These are phyloP conservation scores for Sphaerulina vaccinii DNA, from an alignment of 2,329 filamentous ascomycete genomes.

Conservation along the genomic window DNA sequence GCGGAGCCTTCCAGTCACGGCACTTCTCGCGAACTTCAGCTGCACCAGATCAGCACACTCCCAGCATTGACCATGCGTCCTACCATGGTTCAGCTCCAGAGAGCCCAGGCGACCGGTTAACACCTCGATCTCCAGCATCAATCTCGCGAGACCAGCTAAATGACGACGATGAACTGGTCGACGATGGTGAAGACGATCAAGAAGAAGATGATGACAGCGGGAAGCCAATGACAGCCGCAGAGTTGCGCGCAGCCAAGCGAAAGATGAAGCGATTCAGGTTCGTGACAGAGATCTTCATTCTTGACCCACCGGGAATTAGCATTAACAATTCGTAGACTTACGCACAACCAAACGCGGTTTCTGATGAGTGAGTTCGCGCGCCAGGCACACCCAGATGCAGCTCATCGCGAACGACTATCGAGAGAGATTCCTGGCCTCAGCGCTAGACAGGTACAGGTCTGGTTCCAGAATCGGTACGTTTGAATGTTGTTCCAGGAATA, in stretches of 20 bases:
- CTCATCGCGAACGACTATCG: constrained; percentile 81
- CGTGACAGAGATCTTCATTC: constrained; percentile 2
- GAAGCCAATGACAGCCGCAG: constrained; percentile 46
- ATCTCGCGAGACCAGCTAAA: constrained; percentile 36
- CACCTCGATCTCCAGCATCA: constrained; percentile 42
- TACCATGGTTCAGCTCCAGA: constrained; percentile 47
- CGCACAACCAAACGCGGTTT: constrained; percentile 95
- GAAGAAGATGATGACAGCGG: constrained; percentile 30
- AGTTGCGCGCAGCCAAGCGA: constrained; percentile 50
- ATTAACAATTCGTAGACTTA: constrained; percentile 60
- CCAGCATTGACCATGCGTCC: constrained; percentile 21
- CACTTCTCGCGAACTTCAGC: background rate
- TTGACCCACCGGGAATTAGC: constrained; percentile 9
- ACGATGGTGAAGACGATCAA: constrained; percentile 37
- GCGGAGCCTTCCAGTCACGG: background rate
- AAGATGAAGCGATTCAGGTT: constrained; percentile 77
- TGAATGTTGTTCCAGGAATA: background rate
- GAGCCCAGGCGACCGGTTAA: constrained; percentile 47
- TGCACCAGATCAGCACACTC: constrained; percentile 2
- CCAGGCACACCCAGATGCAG: constrained; percentile 89
- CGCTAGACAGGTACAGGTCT: constrained; percentile 91
- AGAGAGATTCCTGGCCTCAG: constrained; percentile 88
- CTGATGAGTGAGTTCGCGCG: constrained; percentile 96
- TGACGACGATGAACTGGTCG: constrained; percentile 44
- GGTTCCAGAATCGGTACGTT: constrained; percentile 91